These are phyloP conservation scores for Coniella lustricola DNA, from an alignment of 2,329 filamentous ascomycete genomes.

Conservation along the genomic window DNA sequence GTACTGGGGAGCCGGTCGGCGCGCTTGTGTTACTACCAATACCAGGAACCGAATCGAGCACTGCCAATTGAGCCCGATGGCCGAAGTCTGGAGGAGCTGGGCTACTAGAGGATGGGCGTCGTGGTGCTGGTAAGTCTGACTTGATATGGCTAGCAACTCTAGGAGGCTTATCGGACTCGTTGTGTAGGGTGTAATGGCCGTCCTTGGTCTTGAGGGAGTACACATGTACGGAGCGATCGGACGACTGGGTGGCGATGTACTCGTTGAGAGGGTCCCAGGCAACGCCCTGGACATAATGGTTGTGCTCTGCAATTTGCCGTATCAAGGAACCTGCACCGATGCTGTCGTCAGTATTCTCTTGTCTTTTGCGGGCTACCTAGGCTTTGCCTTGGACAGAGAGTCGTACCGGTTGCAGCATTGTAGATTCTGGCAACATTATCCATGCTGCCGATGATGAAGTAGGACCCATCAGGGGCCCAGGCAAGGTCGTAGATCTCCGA, in stretches of 20 bases:
- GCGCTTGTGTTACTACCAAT: conserved; percentile 23
- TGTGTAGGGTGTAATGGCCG: conserved; percentile 75
- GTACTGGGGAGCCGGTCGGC: conserved; percentile 71
- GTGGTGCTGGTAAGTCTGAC: conserved; percentile 78
- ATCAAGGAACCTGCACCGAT: conserved; percentile 50
- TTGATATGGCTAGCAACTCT: conserved; percentile 71
- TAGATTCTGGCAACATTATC: conserved; percentile 97
- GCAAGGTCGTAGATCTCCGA: conserved; percentile 97
- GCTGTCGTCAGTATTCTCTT: not conserved
- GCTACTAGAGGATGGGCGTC: conserved; percentile 84
- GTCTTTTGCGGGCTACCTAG: not conserved
- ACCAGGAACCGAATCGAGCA: conserved; percentile 41
- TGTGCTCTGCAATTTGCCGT: conserved; percentile 93
- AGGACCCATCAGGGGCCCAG: conserved; percentile 94
- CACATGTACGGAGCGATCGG: conserved; percentile 94
- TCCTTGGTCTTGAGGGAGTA: conserved; percentile 96
- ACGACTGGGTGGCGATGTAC: conserved; percentile 96
- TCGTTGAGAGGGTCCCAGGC: conserved; percentile 98
- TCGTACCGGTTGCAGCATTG: conserved; percentile 77
- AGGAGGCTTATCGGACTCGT: conserved; percentile 58
- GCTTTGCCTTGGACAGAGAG: too few species aligned
- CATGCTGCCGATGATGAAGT: conserved; percentile 99
- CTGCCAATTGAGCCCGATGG: conserved; percentile 57
- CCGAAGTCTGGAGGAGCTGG: conserved; percentile 81
- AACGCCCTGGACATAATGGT: conserved; percentile 96